Conservation (phyloP, 2,329 filamentous ascomycete species). For the Orbilia javanica region DNA sequence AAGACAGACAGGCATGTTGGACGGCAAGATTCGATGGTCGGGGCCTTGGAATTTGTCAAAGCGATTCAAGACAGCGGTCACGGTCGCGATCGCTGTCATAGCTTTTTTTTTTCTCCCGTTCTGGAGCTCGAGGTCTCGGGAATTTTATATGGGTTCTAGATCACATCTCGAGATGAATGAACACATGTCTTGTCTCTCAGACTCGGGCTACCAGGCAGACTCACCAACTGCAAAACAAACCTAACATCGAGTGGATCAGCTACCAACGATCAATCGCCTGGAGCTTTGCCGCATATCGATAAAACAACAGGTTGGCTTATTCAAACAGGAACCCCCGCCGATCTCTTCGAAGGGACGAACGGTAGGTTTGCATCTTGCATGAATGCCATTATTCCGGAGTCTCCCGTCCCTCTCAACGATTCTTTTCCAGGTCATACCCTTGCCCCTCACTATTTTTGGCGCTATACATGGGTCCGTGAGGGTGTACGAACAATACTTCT, state of each 20-base stretch:
- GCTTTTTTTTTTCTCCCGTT: no score
- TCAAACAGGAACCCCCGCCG: slow-evolving; percentile 9
- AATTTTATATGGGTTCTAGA: neutral
- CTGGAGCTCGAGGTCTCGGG: no score
- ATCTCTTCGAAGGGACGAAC: neutral
- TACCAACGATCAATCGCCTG: neutral
- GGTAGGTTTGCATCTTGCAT: slow-evolving; percentile 14
- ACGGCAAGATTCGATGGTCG: slow-evolving; percentile 9
- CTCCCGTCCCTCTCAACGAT: slow-evolving; percentile 15
- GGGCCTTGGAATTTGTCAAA: slow-evolving; percentile 14
- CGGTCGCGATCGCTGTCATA: neutral
- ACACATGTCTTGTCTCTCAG: neutral
- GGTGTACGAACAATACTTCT: neutral
- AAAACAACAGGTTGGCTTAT: slow-evolving; percentile 10
- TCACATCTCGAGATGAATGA: neutral
- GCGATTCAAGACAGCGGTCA: neutral
- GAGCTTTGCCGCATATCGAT: slow-evolving; percentile 19
- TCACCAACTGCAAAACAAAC: neutral
- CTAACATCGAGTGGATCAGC: neutral
- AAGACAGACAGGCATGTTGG: slow-evolving; percentile 6
- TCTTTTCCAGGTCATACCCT: neutral
- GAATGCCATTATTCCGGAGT: slow-evolving; percentile 24
- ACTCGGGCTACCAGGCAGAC: neutral
- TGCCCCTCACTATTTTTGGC: slow-evolving; percentile 41
- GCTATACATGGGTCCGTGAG: neutral